A percentile compares a stretch with the other conserved stretches of the same genome.
These are phyloP conservation scores for Ormosia emarginata DNA, from an alignment of 306 rosid genomes.

Conservation along the genomic window DNA sequence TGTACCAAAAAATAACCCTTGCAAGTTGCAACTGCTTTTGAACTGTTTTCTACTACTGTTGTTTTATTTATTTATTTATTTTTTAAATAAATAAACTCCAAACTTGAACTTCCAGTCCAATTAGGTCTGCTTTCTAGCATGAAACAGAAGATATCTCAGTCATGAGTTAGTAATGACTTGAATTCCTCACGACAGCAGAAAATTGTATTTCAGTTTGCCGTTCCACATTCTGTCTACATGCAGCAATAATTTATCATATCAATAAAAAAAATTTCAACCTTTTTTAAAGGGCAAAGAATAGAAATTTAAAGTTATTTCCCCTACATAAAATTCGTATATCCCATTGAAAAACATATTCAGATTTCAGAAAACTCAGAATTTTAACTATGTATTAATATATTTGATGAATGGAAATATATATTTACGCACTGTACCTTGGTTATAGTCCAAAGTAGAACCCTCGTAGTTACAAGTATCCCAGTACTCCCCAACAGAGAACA, in stretches of 20 bases:
- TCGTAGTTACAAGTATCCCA: conserved; percentile 91
- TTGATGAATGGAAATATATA: background rate
- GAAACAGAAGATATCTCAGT: background rate
- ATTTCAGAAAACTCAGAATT: background rate
- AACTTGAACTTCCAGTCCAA: background rate
- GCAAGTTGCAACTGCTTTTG: background rate
- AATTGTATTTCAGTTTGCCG: background rate
- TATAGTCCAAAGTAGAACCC: conserved; percentile 64
- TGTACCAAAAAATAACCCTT: background rate
- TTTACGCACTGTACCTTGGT: conserved; percentile 61
- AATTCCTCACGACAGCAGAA: background rate
- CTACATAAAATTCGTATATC: background rate
- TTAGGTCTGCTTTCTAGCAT: background rate
- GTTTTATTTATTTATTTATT: background rate
- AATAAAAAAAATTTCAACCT: background rate
- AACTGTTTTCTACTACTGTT: background rate
- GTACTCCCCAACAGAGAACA: conserved; percentile 78
- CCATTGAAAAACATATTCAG: background rate
- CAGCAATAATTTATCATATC: background rate
- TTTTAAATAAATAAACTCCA: background rate
- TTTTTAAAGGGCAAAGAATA: background rate
- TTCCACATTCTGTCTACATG: background rate
- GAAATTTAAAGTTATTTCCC: background rate
- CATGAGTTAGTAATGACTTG: background rate
- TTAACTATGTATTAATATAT: background rate